Evolutionary conservation across 2,329 filamentous ascomycete species (phyloP), one percentile per base, ranked within the genome.

Genomic region (Albifimbria verrucaria): DNA sequence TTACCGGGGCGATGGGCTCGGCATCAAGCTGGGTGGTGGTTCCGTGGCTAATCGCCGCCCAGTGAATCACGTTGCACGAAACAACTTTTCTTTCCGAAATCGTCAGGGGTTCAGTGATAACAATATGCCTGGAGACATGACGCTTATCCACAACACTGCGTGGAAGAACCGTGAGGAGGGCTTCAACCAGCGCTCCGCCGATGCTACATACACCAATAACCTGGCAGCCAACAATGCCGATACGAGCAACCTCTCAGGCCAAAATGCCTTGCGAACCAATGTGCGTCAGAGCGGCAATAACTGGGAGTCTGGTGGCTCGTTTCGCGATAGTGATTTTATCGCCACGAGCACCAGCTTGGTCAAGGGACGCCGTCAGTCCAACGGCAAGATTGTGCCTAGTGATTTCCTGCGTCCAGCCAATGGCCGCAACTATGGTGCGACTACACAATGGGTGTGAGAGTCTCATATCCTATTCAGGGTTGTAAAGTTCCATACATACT

Each of bases 161-260:
- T 47, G 44, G 44, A 47, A 47, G 44, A 47, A 47, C 44, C 44
- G 44, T 23, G 44, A 47, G 44, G 44, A 47, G 44, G 44, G 44
- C 44, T 47, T 47, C 44, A 47, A 47, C 44, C 44, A 47, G 44
- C 44, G 44, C 10, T 25, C 44, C 9, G 44, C 44, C 44, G 20
- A 47, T 23, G 44, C 44, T 23, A 47, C 44, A 15, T 47, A 47
- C 44, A 23, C 20, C 20, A 47, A 47, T 23, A 47, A 25, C 44
- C 44, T 47, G 12, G 44, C 44, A 9, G 44, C 44, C 44, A 23
- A 47, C 44, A 47, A 47, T 23, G 21, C 21, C 22, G 44, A 25
- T 25, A 23, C 44, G 21, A 47, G 12, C 44, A 25, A 11, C 44
- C 44, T 47, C 12, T 20, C 22, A 9, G 12, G 17, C 44, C 44